Evolutionary conservation across 305 asterid species (phyloP), one percentile per base, ranked within the genome.

Genomic region (Rubia occidens): DNA sequence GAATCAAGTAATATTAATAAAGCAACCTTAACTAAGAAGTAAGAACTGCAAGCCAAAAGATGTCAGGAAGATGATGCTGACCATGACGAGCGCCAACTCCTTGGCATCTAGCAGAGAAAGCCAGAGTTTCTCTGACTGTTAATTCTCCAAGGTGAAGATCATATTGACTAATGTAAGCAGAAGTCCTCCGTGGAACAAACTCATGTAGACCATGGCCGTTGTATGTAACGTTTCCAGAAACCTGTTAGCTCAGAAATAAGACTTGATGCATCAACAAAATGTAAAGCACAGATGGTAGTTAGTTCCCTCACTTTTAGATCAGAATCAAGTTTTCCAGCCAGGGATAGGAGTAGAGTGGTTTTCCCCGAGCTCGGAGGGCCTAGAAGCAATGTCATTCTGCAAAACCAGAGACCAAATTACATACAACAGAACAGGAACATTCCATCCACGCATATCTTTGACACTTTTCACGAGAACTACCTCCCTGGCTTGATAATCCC

Each of bases 141-240:
- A 75, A 15, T 75, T 75, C 78, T 71, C 78, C 75, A 18, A 75
- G 29, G 47, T 69, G 78, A 69, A 74, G 74, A 68, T 91, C 97
- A 26, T 84, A 77, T 53, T 91, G 96, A 56, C 98, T 91, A 44
- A 87, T 86, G 43, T 89, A 91, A 9, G 96, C 90, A 64, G 96
- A 85, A 47, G 92, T 87, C 73, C 89, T 83, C 62, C 83, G 81
- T 2, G 97, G 91, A 59, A 91, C 85, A 68, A 91, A 91, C 75
- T 91, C 96, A 11, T 89, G 60, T 80, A 89, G 45, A 60, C 68
- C 82, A 53, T 91, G 90, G 15, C 98, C 98, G 17, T 91, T 91
- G 67, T 89, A 91, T 0, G 88, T 86, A 44, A 91, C 82, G 63
- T 67, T 85, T 20, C 97, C 97, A 6, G 86, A 71, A 37, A 58